Evolutionary conservation across 306 rosid species (phyloP).

Genomic region (Vigna reflexopilosa): DNA sequence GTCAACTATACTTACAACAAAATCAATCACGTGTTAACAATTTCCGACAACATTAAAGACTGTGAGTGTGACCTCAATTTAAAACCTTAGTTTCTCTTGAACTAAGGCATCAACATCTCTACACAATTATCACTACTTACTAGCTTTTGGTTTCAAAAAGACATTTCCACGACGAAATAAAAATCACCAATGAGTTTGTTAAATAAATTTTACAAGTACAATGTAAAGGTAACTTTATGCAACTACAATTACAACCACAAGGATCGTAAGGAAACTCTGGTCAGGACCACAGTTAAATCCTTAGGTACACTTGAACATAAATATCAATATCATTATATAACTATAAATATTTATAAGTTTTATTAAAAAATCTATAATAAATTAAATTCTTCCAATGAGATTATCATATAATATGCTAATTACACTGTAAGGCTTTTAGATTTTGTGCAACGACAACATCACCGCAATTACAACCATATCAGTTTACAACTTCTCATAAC

Average conservation of each 20-base stretch:
- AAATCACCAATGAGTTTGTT: background rate
- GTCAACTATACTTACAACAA: background rate
- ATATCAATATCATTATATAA: too few relatives aligned
- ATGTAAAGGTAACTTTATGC: background rate
- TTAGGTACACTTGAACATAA: too few relatives aligned
- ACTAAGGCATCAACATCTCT: background rate
- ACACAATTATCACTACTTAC: background rate
- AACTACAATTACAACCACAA: background rate
- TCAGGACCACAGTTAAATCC: background rate
- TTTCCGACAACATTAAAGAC: background rate
- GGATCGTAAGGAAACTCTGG: background rate
- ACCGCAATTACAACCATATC: background rate
- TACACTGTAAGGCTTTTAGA: background rate
- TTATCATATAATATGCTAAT: background rate
- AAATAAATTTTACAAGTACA: background rate
- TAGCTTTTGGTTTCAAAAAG: too few relatives aligned
- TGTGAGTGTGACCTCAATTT: background rate
- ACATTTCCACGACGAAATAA: too few relatives aligned
- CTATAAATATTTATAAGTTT: too few relatives aligned
- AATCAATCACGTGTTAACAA: background rate
- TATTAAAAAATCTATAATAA: too few relatives aligned
- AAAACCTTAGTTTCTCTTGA: background rate
- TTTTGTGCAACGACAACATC: background rate
- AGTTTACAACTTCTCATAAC: background rate
- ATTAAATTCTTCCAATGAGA: background rate